These are phyloP conservation scores for Monosporascus sp. DNA, from an alignment of 2,329 filamentous ascomycete species.

Conservation along the genomic window DNA sequence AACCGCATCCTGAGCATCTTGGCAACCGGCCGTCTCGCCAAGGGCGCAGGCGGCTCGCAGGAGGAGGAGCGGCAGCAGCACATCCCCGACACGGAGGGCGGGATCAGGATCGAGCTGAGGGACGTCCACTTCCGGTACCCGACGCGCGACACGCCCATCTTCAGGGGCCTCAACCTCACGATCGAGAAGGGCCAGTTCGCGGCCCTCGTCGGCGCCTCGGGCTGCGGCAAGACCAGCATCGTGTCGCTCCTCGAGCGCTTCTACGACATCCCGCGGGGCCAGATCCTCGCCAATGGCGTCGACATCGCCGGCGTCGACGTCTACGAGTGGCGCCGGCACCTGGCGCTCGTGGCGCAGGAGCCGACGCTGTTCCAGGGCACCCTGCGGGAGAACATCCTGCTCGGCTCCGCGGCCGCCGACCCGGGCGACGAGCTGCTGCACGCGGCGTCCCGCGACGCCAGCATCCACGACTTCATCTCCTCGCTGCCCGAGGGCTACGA, in stretches of 20 bases:
- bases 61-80: conserved; percentile 14
- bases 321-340: conserved; percentile 54
- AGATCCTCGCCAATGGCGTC: conserved; percentile 58
- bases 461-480: conserved; percentile 65
- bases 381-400: conserved; percentile 59
- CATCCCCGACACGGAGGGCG: conserved; percentile 42
- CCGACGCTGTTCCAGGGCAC: conserved; percentile 63
- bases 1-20: conserved; percentile 54
- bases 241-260: conserved; percentile 63
- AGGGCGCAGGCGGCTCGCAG: conserved; percentile 12
- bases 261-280: conserved; percentile 61
- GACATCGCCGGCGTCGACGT: conserved; percentile 56
- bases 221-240: conserved; percentile 69
- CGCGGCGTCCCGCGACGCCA: conserved; percentile 54
- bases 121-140: conserved; percentile 58
- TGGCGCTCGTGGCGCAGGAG: conserved; percentile 72
- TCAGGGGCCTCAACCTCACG: conserved; percentile 56
- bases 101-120: conserved; percentile 51
- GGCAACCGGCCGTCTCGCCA: conserved; percentile 34
- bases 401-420: conserved; percentile 53
- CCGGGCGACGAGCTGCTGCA: conserved; percentile 47
- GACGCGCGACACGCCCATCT: conserved; percentile 50
- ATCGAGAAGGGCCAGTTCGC: conserved; percentile 66
- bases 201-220: conserved; percentile 64
- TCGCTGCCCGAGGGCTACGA: conserved; percentile 63